Conservation (phyloP, 1,139 yeast species). For the Blastobotrys proliferans region DNA sequence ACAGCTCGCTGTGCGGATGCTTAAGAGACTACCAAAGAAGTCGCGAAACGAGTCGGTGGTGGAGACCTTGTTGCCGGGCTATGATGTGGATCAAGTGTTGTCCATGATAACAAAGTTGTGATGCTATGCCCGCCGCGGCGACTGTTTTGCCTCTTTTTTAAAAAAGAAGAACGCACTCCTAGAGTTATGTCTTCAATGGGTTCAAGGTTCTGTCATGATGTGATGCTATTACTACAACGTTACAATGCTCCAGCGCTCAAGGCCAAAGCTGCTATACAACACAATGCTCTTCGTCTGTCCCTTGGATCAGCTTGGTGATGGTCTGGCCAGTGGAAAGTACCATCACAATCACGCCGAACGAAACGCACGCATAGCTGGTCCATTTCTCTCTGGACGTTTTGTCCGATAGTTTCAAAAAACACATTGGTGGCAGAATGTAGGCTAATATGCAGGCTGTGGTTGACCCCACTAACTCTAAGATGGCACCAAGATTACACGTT, state of each 20-base stretch:
- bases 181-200: too few relatives aligned
- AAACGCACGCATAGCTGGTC: conserved; percentile 58
- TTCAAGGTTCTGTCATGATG: too few relatives aligned
- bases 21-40: conserved; percentile 5
- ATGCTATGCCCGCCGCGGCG: too few relatives aligned
- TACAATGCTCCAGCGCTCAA: too few relatives aligned
- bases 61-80: conserved; percentile 14
- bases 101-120: conserved; percentile 4
- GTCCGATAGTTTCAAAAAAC: conserved; percentile 64
- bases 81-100: conserved; percentile 12
- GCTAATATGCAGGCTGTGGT: conserved; percentile 93
- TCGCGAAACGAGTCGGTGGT: conserved; percentile 8
- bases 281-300: conserved; percentile 44
- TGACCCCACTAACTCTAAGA: conserved; percentile 85
- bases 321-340: conserved; percentile 73
- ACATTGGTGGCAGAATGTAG: conserved; percentile 83
- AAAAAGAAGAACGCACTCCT: too few relatives aligned
- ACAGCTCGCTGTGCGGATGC: conserved; percentile 7
- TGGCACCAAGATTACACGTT: conserved; percentile 86
- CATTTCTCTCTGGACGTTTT: conserved; percentile 45
- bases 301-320: conserved; percentile 47
- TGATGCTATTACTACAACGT: too few relatives aligned
- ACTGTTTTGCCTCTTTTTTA: too few relatives aligned
- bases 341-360: conserved; percentile 76
- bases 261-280: too few relatives aligned